Evolutionary conservation across 2,329 filamentous ascomycete genomes (phyloP), one percentile per base, ranked within the genome.

Genomic region (Nannizzia gypsea): DNA sequence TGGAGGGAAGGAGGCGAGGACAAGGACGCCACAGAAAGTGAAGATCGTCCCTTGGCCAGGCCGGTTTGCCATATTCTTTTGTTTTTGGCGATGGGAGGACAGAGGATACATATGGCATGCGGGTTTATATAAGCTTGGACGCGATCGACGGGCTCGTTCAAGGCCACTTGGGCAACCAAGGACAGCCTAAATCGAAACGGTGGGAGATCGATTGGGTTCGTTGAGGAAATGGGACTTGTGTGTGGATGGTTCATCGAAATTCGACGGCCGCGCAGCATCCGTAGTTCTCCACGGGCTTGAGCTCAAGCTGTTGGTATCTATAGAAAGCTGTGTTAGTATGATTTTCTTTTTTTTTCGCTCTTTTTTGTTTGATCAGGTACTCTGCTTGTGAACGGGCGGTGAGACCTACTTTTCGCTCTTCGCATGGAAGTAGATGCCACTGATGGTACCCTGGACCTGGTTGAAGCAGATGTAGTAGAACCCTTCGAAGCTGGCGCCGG

Each of bases 381-480:
- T 9, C 8, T 17, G 24, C n/a, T n/a, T n/a, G 13, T 46, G 24
- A 36, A 54, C 40, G 22, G 31, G 50, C 13, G 56, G 59, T 59
- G 40, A 31, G 56, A 82, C 88, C 76, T 75, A 96, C 89, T 92
- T 96, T 77, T 97, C 92, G 76, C 91, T 97, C 77, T 95, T 96
- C 11, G 89, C 88, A 76, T 99, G 93, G 72, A 96, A 99, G 75
- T 99, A 99, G 61, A 97, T 96, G 17, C 93, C 93, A 69, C 85
- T 91, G 44, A 99, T 88, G 64, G 82, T 86, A 6, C 92, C 93
- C 64, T 86, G 83, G 56, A 90, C 78, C 74, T 97, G 92, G 73
- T 97, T 96, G 77, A 97, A 97, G 76, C 91, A 96, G 66, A 99
- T 97, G 70, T 99, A 99, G 72, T 97, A 99, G 72, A 99, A 99